Evolutionary conservation across 306 rosid genomes (phyloP).

Genomic region (Sicyos baderoa): DNA sequence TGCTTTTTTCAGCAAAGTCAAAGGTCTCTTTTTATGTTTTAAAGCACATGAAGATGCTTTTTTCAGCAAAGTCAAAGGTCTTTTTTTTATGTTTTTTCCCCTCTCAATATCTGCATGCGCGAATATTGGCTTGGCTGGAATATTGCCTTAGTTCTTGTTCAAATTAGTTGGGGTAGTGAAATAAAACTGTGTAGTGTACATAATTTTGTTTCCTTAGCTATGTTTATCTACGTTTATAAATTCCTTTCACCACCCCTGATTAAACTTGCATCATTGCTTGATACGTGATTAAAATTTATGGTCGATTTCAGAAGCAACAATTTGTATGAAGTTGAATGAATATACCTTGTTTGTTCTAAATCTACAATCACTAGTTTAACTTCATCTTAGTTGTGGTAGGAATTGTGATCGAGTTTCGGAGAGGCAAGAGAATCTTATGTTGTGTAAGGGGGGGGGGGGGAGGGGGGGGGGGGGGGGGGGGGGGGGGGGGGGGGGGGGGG

Average conservation of each 20-base stretch:
- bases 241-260: not conserved
- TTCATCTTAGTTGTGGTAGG: too few relatives aligned
- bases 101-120: not conserved
- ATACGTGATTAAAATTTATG: not conserved
- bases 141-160: not conserved
- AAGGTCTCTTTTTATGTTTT: slow-evolving; percentile 37
- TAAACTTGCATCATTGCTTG: not conserved
- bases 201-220: not conserved
- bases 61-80: slow-evolving; percentile 58
- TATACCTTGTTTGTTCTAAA: not conserved
- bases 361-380: not conserved
- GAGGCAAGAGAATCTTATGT: too few relatives aligned
- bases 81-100: slow-evolving; percentile 4
- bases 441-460: too few relatives aligned
- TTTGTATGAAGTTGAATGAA: not conserved
- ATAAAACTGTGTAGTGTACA: not conserved
- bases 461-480: too few relatives aligned
- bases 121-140: not conserved
- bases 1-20: slow-evolving; percentile 45
- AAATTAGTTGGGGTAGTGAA: not conserved
- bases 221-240: not conserved
- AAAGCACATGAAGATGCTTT: slow-evolving; percentile 55
- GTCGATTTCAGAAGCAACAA: not conserved
- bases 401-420: too few relatives aligned
- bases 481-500: too few relatives aligned